These are phyloP conservation scores for Pythium brachiatum DNA, from an alignment of 352 stramenopile species.

Conservation along the genomic window DNA sequence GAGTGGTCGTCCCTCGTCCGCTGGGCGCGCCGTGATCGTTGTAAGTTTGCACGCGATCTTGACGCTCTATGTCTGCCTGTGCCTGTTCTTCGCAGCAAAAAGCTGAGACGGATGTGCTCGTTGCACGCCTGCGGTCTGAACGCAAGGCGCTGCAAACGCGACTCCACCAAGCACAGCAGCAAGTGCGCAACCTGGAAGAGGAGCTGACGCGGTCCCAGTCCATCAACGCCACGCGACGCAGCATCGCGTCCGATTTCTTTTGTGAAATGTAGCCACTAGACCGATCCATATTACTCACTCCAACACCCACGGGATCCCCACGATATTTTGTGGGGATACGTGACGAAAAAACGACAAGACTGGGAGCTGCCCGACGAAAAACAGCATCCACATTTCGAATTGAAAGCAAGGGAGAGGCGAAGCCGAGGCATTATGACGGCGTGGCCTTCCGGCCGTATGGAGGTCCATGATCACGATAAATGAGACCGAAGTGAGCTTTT, in stretches of 20 bases:
- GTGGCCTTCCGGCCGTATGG: no score
- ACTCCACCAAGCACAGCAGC: conserved; percentile 51
- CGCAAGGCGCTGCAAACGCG: conserved; percentile 42
- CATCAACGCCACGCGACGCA: conserved; percentile 44
- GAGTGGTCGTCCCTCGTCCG: conserved; percentile 18
- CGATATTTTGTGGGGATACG: no score
- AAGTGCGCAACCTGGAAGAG: conserved; percentile 52
- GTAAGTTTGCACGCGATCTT: conserved; percentile 25
- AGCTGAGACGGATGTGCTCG: conserved; percentile 32
- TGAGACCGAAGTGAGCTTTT: neutral
- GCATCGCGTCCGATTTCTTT: conserved; percentile 63
- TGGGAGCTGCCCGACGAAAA: no score
- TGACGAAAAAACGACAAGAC: no score
- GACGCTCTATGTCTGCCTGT: conserved; percentile 29
- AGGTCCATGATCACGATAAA: neutral
- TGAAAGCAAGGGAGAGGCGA: neutral
- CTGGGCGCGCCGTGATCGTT: conserved; percentile 13
- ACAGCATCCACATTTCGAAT: no score
- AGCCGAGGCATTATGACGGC: neutral
- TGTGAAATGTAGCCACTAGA: conserved; percentile 44
- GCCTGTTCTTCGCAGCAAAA: conserved; percentile 36
- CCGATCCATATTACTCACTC: neutral
- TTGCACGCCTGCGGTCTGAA: conserved; percentile 49
- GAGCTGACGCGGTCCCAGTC: conserved; percentile 51
- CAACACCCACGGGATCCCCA: no score